Evolutionary conservation across 1,284 basidiomycete genomes (phyloP).

Genomic region (Blastosporella zonata): DNA sequence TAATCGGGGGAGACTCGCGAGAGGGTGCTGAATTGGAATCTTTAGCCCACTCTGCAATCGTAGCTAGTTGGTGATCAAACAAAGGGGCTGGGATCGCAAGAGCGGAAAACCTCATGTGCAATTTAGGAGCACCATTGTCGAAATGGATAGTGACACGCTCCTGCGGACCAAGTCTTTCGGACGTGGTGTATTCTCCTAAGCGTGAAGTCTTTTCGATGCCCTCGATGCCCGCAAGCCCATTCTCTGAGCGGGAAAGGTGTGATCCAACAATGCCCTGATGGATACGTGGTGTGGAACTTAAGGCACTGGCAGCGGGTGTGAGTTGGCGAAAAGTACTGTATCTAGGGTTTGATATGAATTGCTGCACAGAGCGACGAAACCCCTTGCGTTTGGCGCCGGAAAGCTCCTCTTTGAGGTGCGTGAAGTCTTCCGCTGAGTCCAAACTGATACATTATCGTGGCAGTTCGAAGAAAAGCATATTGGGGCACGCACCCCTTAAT

Average conservation of each 20-base stretch:
- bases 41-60: constrained; percentile 18
- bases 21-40: constrained; percentile 15
- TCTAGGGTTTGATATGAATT: constrained; percentile 53
- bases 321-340: constrained; percentile 52
- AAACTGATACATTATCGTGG: constrained; percentile 28
- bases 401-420: constrained; percentile 35
- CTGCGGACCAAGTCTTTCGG: constrained; percentile 20
- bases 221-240: constrained; percentile 23
- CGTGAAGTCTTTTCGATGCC: constrained; percentile 22
- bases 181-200: background rate
- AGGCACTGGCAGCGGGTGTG: constrained; percentile 38
- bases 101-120: constrained; percentile 61
- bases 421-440: constrained; percentile 44
- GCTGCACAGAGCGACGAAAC: constrained; percentile 35
- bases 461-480: background rate
- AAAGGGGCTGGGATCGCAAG: constrained; percentile 38
- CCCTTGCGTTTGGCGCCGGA: constrained; percentile 19
- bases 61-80: constrained; percentile 29
- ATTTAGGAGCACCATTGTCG: constrained; percentile 49
- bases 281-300: constrained; percentile 26
- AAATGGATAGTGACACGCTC: constrained; percentile 58
- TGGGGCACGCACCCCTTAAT: constrained; percentile 58
- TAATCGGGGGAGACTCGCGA: constrained; percentile 4
- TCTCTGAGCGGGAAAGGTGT: constrained; percentile 11
- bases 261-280: constrained; percentile 13